Conservation (phyloP, 164 flowering plant species). For the Liquidambar formosana region DNA sequence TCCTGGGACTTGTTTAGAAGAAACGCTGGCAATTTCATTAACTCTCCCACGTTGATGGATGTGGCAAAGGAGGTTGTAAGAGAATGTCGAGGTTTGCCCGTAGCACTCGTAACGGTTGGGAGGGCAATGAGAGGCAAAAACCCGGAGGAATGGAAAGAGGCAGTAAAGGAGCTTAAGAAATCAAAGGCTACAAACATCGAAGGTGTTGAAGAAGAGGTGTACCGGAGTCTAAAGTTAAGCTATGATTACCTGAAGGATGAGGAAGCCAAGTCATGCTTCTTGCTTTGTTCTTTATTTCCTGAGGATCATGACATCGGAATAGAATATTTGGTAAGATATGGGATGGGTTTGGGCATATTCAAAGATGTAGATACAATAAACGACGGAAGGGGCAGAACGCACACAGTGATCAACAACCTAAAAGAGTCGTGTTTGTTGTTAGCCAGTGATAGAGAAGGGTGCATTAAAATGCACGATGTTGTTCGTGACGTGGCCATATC, state of each 20-base stretch:
- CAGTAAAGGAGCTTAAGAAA: background rate
- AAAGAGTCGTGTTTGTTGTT: too few species aligned
- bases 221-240: slow-evolving; percentile 17
- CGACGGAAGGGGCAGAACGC: too few species aligned
- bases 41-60: too few species aligned
- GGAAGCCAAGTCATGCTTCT: slow-evolving; percentile 16
- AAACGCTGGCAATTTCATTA: too few species aligned
- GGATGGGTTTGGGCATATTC: too few species aligned
- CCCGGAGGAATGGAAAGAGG: background rate
- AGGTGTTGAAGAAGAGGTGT: slow-evolving; percentile 16
- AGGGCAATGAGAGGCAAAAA: background rate
- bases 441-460: too few species aligned
- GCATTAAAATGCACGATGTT: too few species aligned
- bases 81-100: background rate
- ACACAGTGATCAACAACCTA: too few species aligned
- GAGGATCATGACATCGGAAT: background rate
- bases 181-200: slow-evolving; percentile 1
- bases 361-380: too few species aligned
- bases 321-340: background rate
- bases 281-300: slow-evolving; percentile 23
- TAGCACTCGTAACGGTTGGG: background rate
- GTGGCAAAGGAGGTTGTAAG: too few species aligned
- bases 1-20: background rate
- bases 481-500: too few species aligned
- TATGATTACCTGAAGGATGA: slow-evolving; percentile 18